Conservation (phyloP, 495 filamentous ascomycete genomes). For the Penicillium herquei region DNA sequence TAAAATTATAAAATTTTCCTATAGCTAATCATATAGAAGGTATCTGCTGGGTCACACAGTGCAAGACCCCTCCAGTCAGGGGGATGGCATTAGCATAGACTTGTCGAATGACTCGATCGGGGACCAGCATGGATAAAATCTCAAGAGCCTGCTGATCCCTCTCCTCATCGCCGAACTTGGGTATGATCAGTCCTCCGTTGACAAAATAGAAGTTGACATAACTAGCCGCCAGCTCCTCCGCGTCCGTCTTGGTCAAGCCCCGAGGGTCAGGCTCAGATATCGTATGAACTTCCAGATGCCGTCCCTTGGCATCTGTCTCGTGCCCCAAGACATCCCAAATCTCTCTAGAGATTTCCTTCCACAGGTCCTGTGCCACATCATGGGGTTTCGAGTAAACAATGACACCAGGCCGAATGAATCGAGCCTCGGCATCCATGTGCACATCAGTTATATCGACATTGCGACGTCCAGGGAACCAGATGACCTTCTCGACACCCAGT, state of each 20-base stretch:
- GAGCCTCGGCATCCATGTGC: slow-evolving; percentile 26
- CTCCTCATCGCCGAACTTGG: slow-evolving; percentile 22
- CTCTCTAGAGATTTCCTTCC: slow-evolving; percentile 24
- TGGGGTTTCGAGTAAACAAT: slow-evolving; percentile 22
- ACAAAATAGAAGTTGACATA: slow-evolving; percentile 33
- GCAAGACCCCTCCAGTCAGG: slow-evolving; percentile 27
- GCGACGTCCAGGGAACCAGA: slow-evolving; percentile 27
- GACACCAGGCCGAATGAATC: slow-evolving; percentile 24
- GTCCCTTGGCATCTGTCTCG: slow-evolving; percentile 25
- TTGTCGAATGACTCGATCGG: slow-evolving; percentile 21
- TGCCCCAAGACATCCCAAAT: slow-evolving; percentile 15
- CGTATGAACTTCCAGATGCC: slow-evolving; percentile 20
- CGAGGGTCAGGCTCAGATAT: slow-evolving; percentile 22
- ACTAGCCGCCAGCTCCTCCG: slow-evolving; percentile 21
- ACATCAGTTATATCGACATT: slow-evolving; percentile 27
- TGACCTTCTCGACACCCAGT: slow-evolving; percentile 27
- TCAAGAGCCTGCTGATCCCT: slow-evolving; percentile 20
- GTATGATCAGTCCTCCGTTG: slow-evolving; percentile 27
- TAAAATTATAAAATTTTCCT: too few species aligned
- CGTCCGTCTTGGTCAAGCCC: slow-evolving; percentile 11
- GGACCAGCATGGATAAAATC: slow-evolving; percentile 16
- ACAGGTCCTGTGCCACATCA: slow-evolving; percentile 9
- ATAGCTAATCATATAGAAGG: not conserved
- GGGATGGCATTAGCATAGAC: slow-evolving; percentile 26
- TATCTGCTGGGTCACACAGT: slow-evolving; percentile 28